A percentile compares a stretch with the other conserved stretches of the same genome.
phyloP scores from a whole-genome alignment of 1,284 basidiomycete species.

The Ceratobasidium sp. region DNA sequence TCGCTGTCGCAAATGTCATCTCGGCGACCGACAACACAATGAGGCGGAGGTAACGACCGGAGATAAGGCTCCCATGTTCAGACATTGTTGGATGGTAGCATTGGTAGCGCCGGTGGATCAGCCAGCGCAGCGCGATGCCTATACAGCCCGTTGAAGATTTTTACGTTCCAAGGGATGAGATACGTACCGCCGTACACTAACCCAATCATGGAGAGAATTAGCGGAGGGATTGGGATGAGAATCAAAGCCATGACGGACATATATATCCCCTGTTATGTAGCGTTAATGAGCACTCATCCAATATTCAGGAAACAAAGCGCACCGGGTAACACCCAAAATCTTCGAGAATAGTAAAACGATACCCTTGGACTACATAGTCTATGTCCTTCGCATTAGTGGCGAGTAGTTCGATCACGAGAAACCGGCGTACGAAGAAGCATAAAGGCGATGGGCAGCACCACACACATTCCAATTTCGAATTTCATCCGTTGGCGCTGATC shows the following conservation, averaged over 20 bases:
- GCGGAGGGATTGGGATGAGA: constrained; percentile 64
- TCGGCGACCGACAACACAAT: constrained; percentile 59
- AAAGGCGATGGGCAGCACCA: constrained; percentile 61
- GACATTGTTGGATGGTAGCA: constrained; percentile 47
- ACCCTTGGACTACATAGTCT: constrained; percentile 73
- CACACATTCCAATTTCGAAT: constrained; percentile 61
- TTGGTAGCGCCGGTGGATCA: constrained; percentile 47
- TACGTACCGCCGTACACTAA: constrained; percentile 45
- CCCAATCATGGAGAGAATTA: constrained; percentile 52
- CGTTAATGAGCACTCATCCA: not conserved
- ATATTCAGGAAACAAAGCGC: not conserved
- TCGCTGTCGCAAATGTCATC: constrained; percentile 46
- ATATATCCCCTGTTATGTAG: constrained; percentile 52
- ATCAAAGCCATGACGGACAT: constrained; percentile 59
- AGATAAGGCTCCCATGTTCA: constrained; percentile 51
- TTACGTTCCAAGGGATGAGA: not conserved
- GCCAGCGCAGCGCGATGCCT: constrained; percentile 49
- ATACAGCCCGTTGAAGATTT: constrained; percentile 44
- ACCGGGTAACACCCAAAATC: constrained; percentile 66
- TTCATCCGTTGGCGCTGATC: constrained; percentile 50
- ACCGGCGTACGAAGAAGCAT: constrained; percentile 63
- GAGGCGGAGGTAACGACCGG: constrained; percentile 61
- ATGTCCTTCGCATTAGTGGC: constrained; percentile 1
- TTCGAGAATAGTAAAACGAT: constrained; percentile 69
- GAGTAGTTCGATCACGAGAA: not conserved